Evolutionary conservation across 2,329 filamentous ascomycete species (phyloP).

Genomic region (Fusarium piperis): DNA sequence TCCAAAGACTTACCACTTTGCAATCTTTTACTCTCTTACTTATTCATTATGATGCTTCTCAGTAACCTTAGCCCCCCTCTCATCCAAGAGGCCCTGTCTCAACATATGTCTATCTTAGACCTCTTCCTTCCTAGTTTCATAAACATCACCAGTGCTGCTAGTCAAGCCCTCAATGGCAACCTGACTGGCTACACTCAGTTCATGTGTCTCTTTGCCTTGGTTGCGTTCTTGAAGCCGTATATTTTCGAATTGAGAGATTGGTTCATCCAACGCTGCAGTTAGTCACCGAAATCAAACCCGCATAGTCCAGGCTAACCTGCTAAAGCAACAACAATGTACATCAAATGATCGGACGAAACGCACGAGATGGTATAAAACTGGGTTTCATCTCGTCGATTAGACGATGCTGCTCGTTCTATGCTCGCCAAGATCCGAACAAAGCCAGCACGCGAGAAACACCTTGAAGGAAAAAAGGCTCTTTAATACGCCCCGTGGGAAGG

Average conservation of each 20-base stretch:
- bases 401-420: background rate
- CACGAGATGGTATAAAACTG: background rate
- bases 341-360: background rate
- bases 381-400: background rate
- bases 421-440: background rate
- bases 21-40: too few relatives aligned
- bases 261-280: conserved; percentile 15
- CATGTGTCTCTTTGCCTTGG: conserved; percentile 14
- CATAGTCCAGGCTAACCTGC: background rate
- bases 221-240: conserved; percentile 10
- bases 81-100: too few relatives aligned
- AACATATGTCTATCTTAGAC: too few relatives aligned
- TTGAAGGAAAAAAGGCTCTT: conserved; percentile 15
- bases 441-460: background rate
- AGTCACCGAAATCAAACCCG: background rate
- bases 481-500: conserved; percentile 2
- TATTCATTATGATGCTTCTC: too few relatives aligned
- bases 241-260: conserved; percentile 1
- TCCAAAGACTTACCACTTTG: background rate
- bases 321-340: conserved; percentile 6
- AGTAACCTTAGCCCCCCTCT: too few relatives aligned
- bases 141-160: too few relatives aligned
- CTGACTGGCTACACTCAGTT: too few relatives aligned
- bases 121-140: too few relatives aligned
- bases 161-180: too few relatives aligned